Evolutionary conservation across 169 alveolate species (phyloP).

Genomic region (Plasmodium sp.): DNA sequence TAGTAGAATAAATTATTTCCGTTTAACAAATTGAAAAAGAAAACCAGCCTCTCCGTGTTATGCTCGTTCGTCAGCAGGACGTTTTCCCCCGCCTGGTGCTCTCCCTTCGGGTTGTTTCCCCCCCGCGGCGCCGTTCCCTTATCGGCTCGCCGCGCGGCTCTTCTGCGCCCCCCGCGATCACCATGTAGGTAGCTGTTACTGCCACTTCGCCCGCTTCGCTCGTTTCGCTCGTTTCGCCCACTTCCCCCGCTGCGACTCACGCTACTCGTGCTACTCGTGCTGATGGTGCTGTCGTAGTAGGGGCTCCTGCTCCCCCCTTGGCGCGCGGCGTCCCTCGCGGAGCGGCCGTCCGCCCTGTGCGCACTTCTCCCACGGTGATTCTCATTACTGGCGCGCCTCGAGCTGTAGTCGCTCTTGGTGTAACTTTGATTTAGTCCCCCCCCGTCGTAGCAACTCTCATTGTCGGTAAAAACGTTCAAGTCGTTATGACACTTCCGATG

Average conservation of each 20-base stretch:
- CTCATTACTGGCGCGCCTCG: not conserved
- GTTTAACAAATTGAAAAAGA: conserved; percentile 57
- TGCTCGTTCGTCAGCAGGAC: conserved; percentile 10
- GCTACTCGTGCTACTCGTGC: not conserved
- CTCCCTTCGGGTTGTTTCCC: not conserved
- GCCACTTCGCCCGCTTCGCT: not conserved
- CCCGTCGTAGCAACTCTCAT: not conserved
- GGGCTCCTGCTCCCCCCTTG: not conserved
- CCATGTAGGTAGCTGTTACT: not conserved
- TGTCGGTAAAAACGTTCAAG: not conserved
- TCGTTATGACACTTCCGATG: not conserved
- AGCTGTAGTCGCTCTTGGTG: not conserved
- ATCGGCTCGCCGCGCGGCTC: not conserved
- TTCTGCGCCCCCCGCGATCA: not conserved
- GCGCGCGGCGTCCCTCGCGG: not conserved
- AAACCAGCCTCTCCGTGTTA: conserved; percentile 43
- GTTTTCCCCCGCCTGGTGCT: not conserved
- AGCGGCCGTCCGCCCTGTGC: not conserved
- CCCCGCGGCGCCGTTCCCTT: not conserved
- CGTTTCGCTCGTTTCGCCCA: not conserved
- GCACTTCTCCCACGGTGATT: not conserved
- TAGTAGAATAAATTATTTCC: conserved; percentile 59
- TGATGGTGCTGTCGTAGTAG: conserved; percentile 8
- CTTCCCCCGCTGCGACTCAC: not conserved
- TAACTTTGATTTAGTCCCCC: conserved; percentile 15